Evolutionary conservation across 768 basidiomycete genomes (phyloP), one percentile per base, ranked within the genome.

Genomic region (Lactarius tabidus): DNA sequence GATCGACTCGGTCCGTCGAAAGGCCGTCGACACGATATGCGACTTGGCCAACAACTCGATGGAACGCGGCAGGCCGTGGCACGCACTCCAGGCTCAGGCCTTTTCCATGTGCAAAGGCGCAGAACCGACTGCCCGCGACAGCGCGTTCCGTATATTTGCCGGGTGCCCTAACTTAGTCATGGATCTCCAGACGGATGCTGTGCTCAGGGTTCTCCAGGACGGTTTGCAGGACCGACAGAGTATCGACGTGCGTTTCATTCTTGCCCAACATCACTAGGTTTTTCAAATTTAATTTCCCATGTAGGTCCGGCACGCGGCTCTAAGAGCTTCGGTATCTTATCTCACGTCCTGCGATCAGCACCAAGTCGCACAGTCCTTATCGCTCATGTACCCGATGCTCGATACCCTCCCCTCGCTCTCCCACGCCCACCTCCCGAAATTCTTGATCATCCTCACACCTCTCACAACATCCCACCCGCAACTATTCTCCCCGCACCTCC

Each of bases 11-110:
- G 89, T 91, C 15, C 79, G 90, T 18, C 81, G 83, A 20, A 90
- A 89, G 74, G 79, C 84, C 3, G 87, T 89, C 17, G 90, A 93
- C 70, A 89, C 90, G 2, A 81, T 89, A 28, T 85, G 84, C 65
- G 91, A 93, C 70, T 76, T 93, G 33, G 87, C 91, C 7, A 88
- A 87, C 62, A 84, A 89, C 64, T 84, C 84, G 14, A 90, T 93
- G 88, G 72, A 75, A 18, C 81, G 90, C 2, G 91, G 91, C 1
- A 75, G 89, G 10, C 90, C 90, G 2, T 93, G 91, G 91, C 90
- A 91, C 71, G 87, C 87, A 2, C 78, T 93, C 1, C 91, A 92
- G 71, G 84, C 83, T 0, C 88, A 87, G 60, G 80, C 81, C 0
- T 92, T 92, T 70, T 79, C 75, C 54, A 89, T 91, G 88, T 80